These are phyloP conservation scores for Pseudocohnilembus persalinus DNA, from an alignment of 169 alveolate species.

Conservation along the genomic window DNA sequence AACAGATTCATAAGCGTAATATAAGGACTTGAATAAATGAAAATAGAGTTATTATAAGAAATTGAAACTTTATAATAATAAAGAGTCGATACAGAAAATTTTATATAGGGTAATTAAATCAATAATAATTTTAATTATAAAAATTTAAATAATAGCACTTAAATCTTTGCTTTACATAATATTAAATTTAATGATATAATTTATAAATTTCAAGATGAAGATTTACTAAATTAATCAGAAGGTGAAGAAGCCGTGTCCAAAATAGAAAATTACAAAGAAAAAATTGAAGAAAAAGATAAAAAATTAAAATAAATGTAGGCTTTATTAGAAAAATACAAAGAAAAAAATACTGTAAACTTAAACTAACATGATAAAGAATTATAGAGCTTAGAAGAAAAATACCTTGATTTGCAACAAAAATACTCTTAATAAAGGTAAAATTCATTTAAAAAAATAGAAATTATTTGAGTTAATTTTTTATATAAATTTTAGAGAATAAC, in stretches of 20 bases:
- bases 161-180: no score
- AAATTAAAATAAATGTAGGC: not conserved
- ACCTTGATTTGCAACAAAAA: not conserved
- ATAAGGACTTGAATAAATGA: not conserved
- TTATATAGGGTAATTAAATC: not conserved
- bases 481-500: no score
- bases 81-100: not conserved
- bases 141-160: no score
- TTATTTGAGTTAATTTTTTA: not conserved
- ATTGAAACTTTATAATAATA: not conserved
- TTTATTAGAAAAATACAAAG: not conserved
- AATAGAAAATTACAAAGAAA: not conserved
- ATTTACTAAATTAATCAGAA: not conserved
- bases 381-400: not conserved
- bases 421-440: not conserved
- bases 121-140: no score
- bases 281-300: not conserved
- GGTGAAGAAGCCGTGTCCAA: no score
- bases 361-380: not conserved
- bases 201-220: not conserved
- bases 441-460: not conserved
- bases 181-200: no score
- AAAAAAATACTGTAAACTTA: not conserved
- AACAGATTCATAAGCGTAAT: not conserved
- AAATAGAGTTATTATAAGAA: not conserved